These are phyloP conservation scores for Solanum okadae DNA, from an alignment of 257 asterid genomes.

Conservation along the genomic window DNA sequence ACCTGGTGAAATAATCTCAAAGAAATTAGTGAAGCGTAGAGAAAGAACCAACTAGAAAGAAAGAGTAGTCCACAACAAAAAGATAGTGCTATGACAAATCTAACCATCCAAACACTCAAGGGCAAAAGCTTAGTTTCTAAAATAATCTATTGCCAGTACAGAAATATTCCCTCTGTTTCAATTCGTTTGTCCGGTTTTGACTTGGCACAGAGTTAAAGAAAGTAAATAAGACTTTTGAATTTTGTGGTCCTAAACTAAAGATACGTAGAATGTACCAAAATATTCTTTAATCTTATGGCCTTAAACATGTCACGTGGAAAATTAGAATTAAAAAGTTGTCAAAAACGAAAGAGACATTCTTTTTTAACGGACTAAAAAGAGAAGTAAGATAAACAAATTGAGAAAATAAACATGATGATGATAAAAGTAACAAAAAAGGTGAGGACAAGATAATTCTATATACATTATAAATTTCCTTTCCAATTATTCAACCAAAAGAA, in stretches of 20 bases:
- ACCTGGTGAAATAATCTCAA: background rate
- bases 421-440: background rate
- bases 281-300: no score
- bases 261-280: no score
- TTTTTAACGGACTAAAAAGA: no score
- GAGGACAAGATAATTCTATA: background rate
- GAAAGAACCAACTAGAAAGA: background rate
- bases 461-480: background rate
- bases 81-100: background rate
- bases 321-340: no score
- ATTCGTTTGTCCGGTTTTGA: no score
- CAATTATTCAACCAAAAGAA: background rate
- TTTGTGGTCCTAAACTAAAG: no score
- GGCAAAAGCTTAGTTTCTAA: background rate
- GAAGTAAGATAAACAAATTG: no score
- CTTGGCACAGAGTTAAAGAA: no score
- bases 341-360: no score
- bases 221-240: no score
- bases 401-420: background rate
- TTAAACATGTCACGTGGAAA: no score
- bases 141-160: background rate
- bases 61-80: background rate
- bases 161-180: background rate
- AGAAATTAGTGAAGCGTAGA: background rate
- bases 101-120: background rate